phyloP scores from a whole-genome alignment of 2,329 filamentous ascomycete species.

The Clonostachys byssicola region DNA sequence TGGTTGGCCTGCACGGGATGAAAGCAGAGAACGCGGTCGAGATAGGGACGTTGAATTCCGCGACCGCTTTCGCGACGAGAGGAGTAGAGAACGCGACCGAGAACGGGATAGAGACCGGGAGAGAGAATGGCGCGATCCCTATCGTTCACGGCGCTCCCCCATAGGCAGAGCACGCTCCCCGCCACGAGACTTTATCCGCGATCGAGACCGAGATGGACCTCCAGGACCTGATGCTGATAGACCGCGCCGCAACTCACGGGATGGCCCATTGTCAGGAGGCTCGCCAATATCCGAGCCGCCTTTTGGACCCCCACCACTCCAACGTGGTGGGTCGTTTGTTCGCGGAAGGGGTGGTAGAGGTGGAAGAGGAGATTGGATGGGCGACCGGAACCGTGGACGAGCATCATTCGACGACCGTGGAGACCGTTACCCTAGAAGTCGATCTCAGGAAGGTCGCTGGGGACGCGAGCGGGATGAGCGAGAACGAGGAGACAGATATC shows the following conservation, averaged over 20 bases:
- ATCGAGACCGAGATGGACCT: conserved; percentile 51
- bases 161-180: conserved; percentile 60
- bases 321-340: conserved; percentile 52
- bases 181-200: conserved; percentile 57
- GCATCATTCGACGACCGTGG: conserved; percentile 56
- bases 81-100: conserved; percentile 54
- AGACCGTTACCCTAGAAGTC: conserved; percentile 60
- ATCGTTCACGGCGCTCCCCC: conserved; percentile 49
- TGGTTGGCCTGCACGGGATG: conserved; percentile 53
- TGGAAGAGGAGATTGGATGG: conserved; percentile 30
- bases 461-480: conserved; percentile 52
- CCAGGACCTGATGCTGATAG: conserved; percentile 64
- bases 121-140: conserved; percentile 34
- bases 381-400: conserved; percentile 48
- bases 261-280: conserved; percentile 68
- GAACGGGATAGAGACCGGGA: conserved; percentile 43
- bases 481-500: conserved; percentile 36
- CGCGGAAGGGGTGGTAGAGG: conserved; percentile 44
- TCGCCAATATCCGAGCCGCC: conserved; percentile 67
- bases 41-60: conserved; percentile 58
- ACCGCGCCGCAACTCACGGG: conserved; percentile 64
- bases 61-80: conserved; percentile 56
- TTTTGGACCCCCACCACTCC: conserved; percentile 46
- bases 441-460: conserved; percentile 62
- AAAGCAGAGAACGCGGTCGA: conserved; percentile 55